Evolutionary conservation across 257 asterid genomes (phyloP).

Genomic region (Ehretia macrophylla): DNA sequence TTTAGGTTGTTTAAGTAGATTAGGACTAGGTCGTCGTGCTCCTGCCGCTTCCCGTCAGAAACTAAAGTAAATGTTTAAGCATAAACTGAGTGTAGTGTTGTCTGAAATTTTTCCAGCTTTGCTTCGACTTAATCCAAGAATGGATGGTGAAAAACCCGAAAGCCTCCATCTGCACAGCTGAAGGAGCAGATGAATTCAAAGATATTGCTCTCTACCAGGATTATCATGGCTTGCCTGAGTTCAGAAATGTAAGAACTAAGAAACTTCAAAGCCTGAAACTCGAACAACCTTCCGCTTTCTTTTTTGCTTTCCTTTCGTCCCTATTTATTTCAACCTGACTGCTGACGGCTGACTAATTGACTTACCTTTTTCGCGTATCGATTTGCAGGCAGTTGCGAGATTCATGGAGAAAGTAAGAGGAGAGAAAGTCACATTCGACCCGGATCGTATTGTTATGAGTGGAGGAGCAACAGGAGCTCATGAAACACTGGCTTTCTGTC

Average conservation of each 20-base stretch:
- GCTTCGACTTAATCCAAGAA: slow-evolving; percentile 25
- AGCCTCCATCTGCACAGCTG: slow-evolving; percentile 28
- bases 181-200: slow-evolving; percentile 23
- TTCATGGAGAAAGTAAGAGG: slow-evolving; percentile 86
- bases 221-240: slow-evolving; percentile 63
- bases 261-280: too few species aligned
- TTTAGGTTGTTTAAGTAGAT: too few species aligned
- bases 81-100: neutral
- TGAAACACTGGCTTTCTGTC: slow-evolving; percentile 72
- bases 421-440: slow-evolving; percentile 57
- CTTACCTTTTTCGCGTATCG: neutral
- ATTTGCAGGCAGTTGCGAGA: slow-evolving; percentile 65
- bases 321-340: too few species aligned
- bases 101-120: slow-evolving; percentile 15
- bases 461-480: slow-evolving; percentile 95
- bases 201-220: slow-evolving; percentile 31
- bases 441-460: slow-evolving; percentile 67
- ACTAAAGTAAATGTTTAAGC: too few species aligned
- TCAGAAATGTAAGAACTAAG: slow-evolving; percentile 49
- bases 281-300: too few species aligned
- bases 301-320: too few species aligned
- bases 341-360: too few species aligned
- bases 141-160: slow-evolving; percentile 24
- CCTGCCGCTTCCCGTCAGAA: too few species aligned
- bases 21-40: too few species aligned